Conservation (phyloP, 108 stramenopile genomes). For the Licmophora abbreviata region DNA sequence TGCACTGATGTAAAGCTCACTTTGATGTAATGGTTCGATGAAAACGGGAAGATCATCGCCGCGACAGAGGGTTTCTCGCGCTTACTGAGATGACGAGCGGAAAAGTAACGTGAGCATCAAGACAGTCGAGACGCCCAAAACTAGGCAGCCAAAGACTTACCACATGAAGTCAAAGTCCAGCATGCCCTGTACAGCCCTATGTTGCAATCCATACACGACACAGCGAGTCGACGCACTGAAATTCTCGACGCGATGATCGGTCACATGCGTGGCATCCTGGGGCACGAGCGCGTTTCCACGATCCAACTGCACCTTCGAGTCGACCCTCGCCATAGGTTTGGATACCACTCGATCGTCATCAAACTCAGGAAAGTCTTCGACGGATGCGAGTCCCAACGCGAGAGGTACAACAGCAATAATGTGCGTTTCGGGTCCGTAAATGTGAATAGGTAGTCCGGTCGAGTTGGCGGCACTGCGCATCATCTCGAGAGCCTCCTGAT, state of each 20-base stretch:
- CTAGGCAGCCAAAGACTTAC: too few species aligned
- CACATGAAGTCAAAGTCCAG: constrained; percentile 93
- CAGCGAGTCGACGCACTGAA: constrained; percentile 60
- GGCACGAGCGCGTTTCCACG: constrained; percentile 13
- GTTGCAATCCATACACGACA: constrained; percentile 81
- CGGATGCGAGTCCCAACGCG: constrained; percentile 56
- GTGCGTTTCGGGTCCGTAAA: constrained; percentile 88
- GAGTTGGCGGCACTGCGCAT: constrained; percentile 57
- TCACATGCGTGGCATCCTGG: constrained; percentile 38
- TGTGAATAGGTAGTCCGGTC: constrained; percentile 68
- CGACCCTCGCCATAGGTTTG: constrained; percentile 16
- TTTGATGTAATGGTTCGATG: constrained; percentile 77
- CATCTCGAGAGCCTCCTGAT: constrained; percentile 80
- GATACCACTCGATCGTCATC: constrained; percentile 29
- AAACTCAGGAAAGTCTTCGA: constrained; percentile 61
- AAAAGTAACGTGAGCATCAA: too few species aligned
- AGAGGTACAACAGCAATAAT: constrained; percentile 79
- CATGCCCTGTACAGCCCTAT: constrained; percentile 83
- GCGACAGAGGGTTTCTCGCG: constrained; percentile 75
- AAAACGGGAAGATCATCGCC: constrained; percentile 76
- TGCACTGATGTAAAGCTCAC: neutral
- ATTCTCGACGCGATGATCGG: constrained; percentile 48
- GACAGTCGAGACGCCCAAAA: too few species aligned
- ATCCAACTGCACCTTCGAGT: too few species aligned
- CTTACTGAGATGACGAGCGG: too few species aligned